Evolutionary conservation across 2,329 filamentous ascomycete genomes (phyloP).

Genomic region (Elsinoe arachidis): DNA sequence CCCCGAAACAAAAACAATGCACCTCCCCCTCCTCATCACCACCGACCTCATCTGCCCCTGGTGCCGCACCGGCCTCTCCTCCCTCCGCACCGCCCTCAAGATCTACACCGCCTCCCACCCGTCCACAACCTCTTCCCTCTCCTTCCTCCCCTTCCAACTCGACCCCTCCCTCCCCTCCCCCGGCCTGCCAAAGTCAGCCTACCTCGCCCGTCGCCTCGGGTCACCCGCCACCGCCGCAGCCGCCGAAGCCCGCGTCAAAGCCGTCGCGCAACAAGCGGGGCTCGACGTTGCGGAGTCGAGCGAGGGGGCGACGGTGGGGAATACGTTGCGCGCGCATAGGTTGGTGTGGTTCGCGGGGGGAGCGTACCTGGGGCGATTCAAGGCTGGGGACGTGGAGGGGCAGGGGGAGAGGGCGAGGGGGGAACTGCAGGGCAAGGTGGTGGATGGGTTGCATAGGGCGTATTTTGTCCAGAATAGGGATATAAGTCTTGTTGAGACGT

Average conservation of each 20-base stretch:
- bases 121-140: slow-evolving; percentile 61
- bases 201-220: slow-evolving; percentile 57
- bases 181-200: slow-evolving; percentile 45
- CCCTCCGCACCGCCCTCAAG: slow-evolving; percentile 63
- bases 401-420: slow-evolving; percentile 41
- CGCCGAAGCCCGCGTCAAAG: slow-evolving; percentile 37
- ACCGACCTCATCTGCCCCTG: slow-evolving; percentile 71
- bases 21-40: background rate
- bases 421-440: slow-evolving; percentile 50
- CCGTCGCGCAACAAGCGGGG: slow-evolving; percentile 55
- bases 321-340: slow-evolving; percentile 71
- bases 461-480: slow-evolving; percentile 43
- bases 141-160: slow-evolving; percentile 75
- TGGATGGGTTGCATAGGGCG: slow-evolving; percentile 54
- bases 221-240: slow-evolving; percentile 47
- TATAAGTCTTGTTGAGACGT: slow-evolving; percentile 34
- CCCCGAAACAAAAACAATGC: background rate
- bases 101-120: slow-evolving; percentile 47
- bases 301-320: slow-evolving; percentile 48
- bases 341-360: slow-evolving; percentile 55
- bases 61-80: slow-evolving; percentile 70
- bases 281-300: slow-evolving; percentile 67
- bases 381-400: background rate
- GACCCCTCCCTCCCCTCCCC: slow-evolving; percentile 54
- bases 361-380: background rate